Evolutionary conservation across 2,329 filamentous ascomycete genomes (phyloP).

Genomic region (Phyllosticta citriasiana): DNA sequence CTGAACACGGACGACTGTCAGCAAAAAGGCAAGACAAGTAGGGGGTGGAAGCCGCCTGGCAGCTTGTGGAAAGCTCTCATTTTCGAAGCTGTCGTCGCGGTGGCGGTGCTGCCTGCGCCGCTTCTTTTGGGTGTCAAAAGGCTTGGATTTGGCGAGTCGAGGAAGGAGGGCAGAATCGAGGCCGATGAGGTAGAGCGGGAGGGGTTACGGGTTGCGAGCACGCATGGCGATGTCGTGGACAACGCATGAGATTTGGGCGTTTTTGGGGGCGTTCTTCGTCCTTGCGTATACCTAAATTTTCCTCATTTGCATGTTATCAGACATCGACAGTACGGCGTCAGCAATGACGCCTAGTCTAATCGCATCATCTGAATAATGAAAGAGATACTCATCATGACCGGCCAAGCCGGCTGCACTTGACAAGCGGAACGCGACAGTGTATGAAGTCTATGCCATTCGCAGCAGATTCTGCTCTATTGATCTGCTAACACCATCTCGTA

Average conservation of each 20-base stretch:
- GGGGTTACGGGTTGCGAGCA: constrained; percentile 3
- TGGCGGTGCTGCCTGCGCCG: constrained; percentile 56
- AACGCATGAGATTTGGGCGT: background rate
- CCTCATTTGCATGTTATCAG: background rate
- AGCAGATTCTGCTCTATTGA: background rate
- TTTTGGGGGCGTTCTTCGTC: background rate
- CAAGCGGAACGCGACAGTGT: background rate
- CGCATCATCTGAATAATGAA: background rate
- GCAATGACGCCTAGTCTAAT: background rate
- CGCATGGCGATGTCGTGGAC: background rate
- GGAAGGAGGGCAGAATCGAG: constrained; percentile 18
- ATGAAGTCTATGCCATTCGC: background rate
- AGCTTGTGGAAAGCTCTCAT: constrained; percentile 70
- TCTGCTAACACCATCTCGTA: background rate
- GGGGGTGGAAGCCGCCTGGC: constrained; percentile 41
- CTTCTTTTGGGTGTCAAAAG: constrained; percentile 52
- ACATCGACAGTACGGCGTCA: background rate
- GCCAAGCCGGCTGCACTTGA: background rate
- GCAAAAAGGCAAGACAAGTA: constrained; percentile 17
- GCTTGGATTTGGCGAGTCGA: constrained; percentile 45
- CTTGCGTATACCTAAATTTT: background rate
- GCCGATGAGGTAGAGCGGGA: constrained; percentile 19
- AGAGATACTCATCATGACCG: background rate
- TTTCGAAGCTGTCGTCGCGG: constrained; percentile 65
- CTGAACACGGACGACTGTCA: constrained; percentile 19